Evolutionary conservation across 345 rosid genomes (phyloP), one percentile per base, ranked within the genome.

Genomic region (Mangifera indica): DNA sequence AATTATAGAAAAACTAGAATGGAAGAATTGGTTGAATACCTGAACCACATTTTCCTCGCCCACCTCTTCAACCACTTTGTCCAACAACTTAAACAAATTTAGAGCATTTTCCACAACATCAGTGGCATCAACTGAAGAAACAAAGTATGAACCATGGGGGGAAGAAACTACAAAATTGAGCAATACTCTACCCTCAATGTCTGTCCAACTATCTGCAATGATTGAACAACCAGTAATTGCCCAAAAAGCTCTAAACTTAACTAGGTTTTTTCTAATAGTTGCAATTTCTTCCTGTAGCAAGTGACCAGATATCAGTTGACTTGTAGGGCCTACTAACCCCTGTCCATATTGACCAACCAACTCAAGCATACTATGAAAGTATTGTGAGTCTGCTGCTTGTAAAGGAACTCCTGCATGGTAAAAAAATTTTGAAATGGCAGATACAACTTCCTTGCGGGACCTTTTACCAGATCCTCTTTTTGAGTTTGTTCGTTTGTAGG

Each of bases 331-430:
- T 24, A 48, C 76, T 32, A 86, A 66, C 61, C 85, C 86, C 11
- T 72, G 82, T 63, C 90, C 92, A 75, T 83, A 84, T 55, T 81
- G 88, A 29, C 86, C 82, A 18, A 88, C 92, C 76, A 83, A 76
- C 77, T 86, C 84, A 61, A 88, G 81, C 92, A 88, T 88, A 69
- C 61, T 83, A 34, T 78, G 87, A 78, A 86, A 88, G 79, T 83
- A 84, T 10, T 78, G 81, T 37, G 92, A 88, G 71, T 86, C 71
- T 69, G 86, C 89, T 5, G 85, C 87, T 70, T 76, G 67, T 18
- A 81, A 70, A 56, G 89, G 88, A 72, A 88, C 65, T 65, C 92
- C 92, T 40, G 92, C 88, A 70, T 86, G 74, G 51, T 84, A 88
- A 78, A 88, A 86, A 71, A 86, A 88, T 72, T 80, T 84, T 77